Conservation (phyloP, 2,329 filamentous ascomycete species). For the Teratosphaeria viscida region DNA sequence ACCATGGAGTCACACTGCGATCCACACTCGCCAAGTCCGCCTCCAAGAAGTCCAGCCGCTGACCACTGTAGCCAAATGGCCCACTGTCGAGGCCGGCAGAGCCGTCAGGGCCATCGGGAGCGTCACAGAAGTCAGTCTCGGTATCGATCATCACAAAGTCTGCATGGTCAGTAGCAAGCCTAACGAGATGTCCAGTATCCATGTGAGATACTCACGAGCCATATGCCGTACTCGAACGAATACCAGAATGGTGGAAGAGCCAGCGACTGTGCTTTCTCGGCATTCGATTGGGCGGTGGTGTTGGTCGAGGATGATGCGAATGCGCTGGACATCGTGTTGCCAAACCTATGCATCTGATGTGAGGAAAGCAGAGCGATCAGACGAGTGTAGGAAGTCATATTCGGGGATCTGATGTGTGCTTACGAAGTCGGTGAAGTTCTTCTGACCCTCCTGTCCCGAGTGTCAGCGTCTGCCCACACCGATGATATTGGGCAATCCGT, state of each 20-base stretch:
- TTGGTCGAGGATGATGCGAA: conserved; percentile 41
- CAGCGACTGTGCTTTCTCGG: conserved; percentile 36
- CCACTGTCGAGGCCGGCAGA: conserved; percentile 36
- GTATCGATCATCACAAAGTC: conserved; percentile 46
- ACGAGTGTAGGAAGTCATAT: not conserved
- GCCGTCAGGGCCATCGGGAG: conserved; percentile 36
- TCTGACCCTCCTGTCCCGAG: not conserved
- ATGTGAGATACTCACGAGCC: conserved; percentile 22
- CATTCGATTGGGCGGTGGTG: conserved; percentile 31
- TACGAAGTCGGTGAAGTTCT: not conserved
- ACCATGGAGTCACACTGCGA: conserved; percentile 45
- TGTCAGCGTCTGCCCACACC: not conserved
- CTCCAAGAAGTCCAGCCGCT: conserved; percentile 46
- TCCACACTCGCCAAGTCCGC: conserved; percentile 49
- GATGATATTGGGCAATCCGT: not conserved
- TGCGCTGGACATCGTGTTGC: conserved; percentile 40
- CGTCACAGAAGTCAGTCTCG: conserved; percentile 45
- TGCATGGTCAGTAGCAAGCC: not conserved
- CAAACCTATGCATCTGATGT: conserved; percentile 41
- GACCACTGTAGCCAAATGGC: conserved; percentile 38
- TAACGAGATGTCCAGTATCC: not conserved
- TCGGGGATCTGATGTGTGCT: not conserved
- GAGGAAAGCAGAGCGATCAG: conserved; percentile 22
- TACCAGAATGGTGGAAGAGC: conserved; percentile 50
- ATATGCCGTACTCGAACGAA: conserved; percentile 52